These are phyloP conservation scores for Ganoderma resinaceum DNA, from an alignment of 1,284 basidiomycete genomes.

Conservation along the genomic window DNA sequence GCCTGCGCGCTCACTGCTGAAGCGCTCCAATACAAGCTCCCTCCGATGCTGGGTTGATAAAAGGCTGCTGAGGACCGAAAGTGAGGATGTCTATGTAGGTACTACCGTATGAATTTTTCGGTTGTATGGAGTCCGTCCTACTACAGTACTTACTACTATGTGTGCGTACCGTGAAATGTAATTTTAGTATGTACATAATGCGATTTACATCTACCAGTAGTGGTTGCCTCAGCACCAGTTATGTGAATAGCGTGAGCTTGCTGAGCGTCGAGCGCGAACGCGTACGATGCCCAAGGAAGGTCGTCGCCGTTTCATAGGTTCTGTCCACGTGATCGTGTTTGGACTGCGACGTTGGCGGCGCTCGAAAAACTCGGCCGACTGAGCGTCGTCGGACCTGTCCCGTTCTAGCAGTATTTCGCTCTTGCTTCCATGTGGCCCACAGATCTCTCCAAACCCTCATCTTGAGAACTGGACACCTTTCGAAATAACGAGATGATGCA, in stretches of 20 bases:
- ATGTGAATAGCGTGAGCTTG: background rate
- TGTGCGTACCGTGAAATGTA: background rate
- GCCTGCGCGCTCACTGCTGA: background rate
- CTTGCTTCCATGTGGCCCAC: background rate
- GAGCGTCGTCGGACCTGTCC: background rate
- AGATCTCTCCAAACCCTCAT: background rate
- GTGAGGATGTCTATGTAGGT: background rate
- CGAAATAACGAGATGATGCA: background rate
- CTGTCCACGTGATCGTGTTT: background rate
- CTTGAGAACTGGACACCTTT: background rate
- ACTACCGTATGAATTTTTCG: too few species aligned
- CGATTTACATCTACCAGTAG: background rate
- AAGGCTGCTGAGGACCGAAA: background rate
- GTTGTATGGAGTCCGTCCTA: background rate
- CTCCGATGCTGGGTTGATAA: background rate
- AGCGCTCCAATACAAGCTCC: background rate
- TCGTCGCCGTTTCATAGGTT: too few species aligned
- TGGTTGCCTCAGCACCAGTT: background rate
- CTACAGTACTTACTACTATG: background rate
- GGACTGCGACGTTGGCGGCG: background rate
- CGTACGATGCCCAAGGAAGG: background rate
- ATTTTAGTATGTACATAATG: background rate
- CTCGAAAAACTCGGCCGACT: background rate
- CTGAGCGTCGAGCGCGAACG: background rate
- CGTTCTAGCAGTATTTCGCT: background rate